Evolutionary conservation across 192 early-diverging fungal species (phyloP), one percentile per base, ranked within the genome.

Genomic region (Rhizophagus prolifer): DNA sequence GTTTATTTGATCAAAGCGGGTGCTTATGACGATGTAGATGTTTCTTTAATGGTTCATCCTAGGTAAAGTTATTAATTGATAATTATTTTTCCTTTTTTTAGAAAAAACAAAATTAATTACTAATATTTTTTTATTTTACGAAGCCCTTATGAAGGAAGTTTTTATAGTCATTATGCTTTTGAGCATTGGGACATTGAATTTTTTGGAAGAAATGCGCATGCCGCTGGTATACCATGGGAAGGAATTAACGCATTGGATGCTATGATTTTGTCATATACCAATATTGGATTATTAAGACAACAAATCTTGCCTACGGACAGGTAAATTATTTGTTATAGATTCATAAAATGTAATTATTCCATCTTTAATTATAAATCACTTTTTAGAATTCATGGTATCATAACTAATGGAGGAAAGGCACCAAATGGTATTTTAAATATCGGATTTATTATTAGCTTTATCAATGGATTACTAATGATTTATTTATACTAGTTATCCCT

Each of bases 41-140:
- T 91, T 14, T 88, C 92, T 75, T 79, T 96, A 83, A 96, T 96
- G 93, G 79, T 91, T 58, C 95, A 96, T 83, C 94, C 95, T 26
- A 78, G 88, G 78, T 86, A 80, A 75, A 8, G n/a, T 44, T 41
- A 3, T 19, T 23, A 41, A 23, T 46, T 10, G 36, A 19, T 66
- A 31, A 31, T 31, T 1, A 31, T 2, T 1, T 66, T 16, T 19
- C 19, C 31, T 7, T 36, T 36, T 28, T 9, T n/a, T n/a, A n/a
- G n/a, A n/a, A 46, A 69, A 21, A 69, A 2, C 31, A 31, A 31
- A 31, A 31, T 31, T 31, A 25, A 44, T 46, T 69, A 25, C 2
- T 16, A 46, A 44, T 31, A 31, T 41, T 19, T 16, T 13, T 41
- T 41, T 23, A 38, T 80, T 81, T 31, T 31, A 31, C 3, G 31